These are phyloP conservation scores for Beta vulgaris DNA, from an alignment of 148 eudicot genomes.

Conservation along the genomic window DNA sequence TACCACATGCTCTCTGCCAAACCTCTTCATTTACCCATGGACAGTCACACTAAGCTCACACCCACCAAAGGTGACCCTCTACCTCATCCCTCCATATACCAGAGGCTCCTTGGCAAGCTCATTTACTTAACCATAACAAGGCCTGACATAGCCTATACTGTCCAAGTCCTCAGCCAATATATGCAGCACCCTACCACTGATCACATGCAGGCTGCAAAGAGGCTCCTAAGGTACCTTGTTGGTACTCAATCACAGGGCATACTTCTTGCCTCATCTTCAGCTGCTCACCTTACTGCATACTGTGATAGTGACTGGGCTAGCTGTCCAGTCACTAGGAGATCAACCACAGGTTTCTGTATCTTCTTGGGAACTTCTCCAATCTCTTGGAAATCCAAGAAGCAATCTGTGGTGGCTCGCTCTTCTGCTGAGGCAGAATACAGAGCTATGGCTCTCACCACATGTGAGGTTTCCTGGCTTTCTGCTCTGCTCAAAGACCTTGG, in stretches of 20 bases:
- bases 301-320: no score
- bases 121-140: slow-evolving; percentile 4
- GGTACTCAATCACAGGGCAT: not conserved
- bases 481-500: not conserved
- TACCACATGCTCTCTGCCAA: not conserved
- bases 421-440: slow-evolving; percentile 7
- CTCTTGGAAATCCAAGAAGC: slow-evolving; percentile 8
- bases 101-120: not conserved
- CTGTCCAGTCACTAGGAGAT: not conserved
- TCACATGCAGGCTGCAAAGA: slow-evolving; percentile 3
- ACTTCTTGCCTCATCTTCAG: not conserved
- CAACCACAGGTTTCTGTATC: not conserved
- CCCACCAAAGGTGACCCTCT: not conserved
- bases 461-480: not conserved
- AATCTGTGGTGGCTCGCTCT: not conserved
- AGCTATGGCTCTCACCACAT: not conserved
- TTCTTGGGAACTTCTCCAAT: not conserved
- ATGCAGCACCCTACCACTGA: not conserved
- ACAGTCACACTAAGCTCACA: not conserved
- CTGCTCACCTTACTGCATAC: not conserved
- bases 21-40: not conserved
- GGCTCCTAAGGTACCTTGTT: no score
- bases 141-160: not conserved
- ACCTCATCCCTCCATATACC: not conserved
- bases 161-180: not conserved